Evolutionary conservation across 75 land plant species (phyloP), one percentile per base, ranked within the genome.

Genomic region (Picea glauca): DNA sequence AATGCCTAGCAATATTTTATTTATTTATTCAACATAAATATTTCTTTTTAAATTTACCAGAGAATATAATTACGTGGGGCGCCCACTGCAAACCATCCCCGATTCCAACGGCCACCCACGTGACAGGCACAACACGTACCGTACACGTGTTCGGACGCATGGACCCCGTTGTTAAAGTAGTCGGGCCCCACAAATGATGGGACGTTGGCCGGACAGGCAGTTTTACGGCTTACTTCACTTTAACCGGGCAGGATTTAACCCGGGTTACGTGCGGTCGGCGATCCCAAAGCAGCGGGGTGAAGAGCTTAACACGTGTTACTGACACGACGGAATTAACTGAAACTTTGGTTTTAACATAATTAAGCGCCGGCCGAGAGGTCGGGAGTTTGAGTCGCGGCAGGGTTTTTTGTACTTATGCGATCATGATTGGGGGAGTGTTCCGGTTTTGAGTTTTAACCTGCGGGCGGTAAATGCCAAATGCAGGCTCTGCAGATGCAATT

Each of bases 21-120:
- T 50, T 50, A 50, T 50, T 50, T 50, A 50, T 50, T 40, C 56
- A 50, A 50, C 56, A 0, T 50, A 50, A 50, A 9, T 9, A 50
- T 50, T 9, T 9, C 12, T 50, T 50, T 50, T 9, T 50, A 9
- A 4, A 50, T 50, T 50, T 50, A 50, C 56, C 12, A 9, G 56
- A 12, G 56, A 50, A 50, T 50, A 50, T 40, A 0, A 30, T 30
- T 64, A 30, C 66, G 26, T 26, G 35, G 66, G 66, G 66, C 66
- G 35, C 66, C 35, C 66, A 23, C 31, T 31, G 66, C 31, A 50
- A 50, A 9, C 56, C 56, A 9, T 63, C 32, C 21, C 66, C 2
- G 31, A 26, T 65, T n/a, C n/a, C n/a, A 70, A 70, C 74, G 74
- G 74, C 74, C 43, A 43, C n/a, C 20, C 74, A 70, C 54, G n/a